Base-by-base conservation (phyloP, 208 protist genomes). In the Vickermania ingenoplastis region DNA sequence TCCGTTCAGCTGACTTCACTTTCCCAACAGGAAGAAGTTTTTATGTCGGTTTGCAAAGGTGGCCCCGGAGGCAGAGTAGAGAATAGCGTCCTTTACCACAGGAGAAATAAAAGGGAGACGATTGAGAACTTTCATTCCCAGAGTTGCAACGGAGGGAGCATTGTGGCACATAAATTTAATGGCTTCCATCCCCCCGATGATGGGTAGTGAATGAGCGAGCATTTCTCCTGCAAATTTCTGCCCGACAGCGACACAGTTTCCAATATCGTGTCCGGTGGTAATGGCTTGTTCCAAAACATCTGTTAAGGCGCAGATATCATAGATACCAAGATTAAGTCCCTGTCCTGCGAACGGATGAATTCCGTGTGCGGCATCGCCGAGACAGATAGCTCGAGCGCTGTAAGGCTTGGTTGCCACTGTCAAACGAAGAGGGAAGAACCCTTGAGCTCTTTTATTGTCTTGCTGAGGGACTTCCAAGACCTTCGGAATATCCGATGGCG, bases 331-430 rank as follows among this genome's bases (percentile, higher is more conserved):
- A 73, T 97, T 97, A 41, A 96, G 75, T 0, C 91, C 93, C 63
- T 97, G 93, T 0, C 93, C 93, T 2, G 91, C 90, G 27, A 97
- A 88, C 14, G 91, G 93, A 71, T 96, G 91, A 59, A 97, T 90
- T 13, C 81, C 68, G 76, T 96, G 91, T 0, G 93, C 93, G 3
- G 93, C 89, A 63, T 97, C 91, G 14, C 88, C 86, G 0, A 91
- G 66, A 24, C 91, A 72, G 23, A 95, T 57, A 1, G 81, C 79
- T 26, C 84, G 68, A 2, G 79, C 67, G 2, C 77, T 59, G 59
- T 82, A 91, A 1, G 84, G 82, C 3, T 56, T 67, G 3, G 83
- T 77, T 11, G 70, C 78, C 25, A 95, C 56, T 55, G 83, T 85
- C 24, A 95, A 60, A 61, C 69, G 63, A 22, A 92, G 75, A 28